phyloP scores from a whole-genome alignment of 2,329 filamentous ascomycete species.

The Aureobasidium leucospermi region DNA sequence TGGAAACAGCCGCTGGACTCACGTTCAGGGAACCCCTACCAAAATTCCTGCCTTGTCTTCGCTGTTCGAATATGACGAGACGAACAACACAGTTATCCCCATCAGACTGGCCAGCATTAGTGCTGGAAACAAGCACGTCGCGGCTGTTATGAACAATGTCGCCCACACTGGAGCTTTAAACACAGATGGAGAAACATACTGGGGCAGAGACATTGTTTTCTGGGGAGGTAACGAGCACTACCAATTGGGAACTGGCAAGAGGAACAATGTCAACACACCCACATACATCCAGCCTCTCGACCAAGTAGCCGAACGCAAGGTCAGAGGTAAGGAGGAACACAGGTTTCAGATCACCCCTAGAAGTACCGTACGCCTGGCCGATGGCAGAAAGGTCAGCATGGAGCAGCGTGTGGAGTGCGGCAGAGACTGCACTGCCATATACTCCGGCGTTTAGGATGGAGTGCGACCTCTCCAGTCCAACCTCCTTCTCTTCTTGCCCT shows the following conservation, averaged over 20 bases:
- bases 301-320: slow-evolving; percentile 52
- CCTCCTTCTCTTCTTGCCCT: background rate
- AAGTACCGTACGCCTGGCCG: slow-evolving; percentile 58
- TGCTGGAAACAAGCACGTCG: slow-evolving; percentile 71
- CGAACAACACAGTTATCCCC: slow-evolving; percentile 57
- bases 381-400: slow-evolving; percentile 62
- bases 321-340: slow-evolving; percentile 59
- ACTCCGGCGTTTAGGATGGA: slow-evolving; percentile 52
- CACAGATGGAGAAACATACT: slow-evolving; percentile 68
- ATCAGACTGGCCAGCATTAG: slow-evolving; percentile 69
- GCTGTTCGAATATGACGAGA: slow-evolving; percentile 82
- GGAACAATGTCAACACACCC: slow-evolving; percentile 70
- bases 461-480: background rate
- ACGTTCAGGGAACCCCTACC: slow-evolving; percentile 67
- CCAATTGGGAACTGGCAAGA: slow-evolving; percentile 84
- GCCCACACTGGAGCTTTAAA: slow-evolving; percentile 44
- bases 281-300: slow-evolving; percentile 74
- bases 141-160: slow-evolving; percentile 76
- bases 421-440: slow-evolving; percentile 72
- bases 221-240: slow-evolving; percentile 95
- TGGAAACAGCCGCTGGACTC: slow-evolving; percentile 83
- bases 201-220: slow-evolving; percentile 81
- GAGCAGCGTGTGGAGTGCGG: slow-evolving; percentile 90
- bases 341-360: slow-evolving; percentile 75
- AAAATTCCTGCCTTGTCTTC: slow-evolving; percentile 80